These are phyloP conservation scores for Arthroderma sp. DNA, from an alignment of 2,329 filamentous ascomycete species.

Conservation along the genomic window DNA sequence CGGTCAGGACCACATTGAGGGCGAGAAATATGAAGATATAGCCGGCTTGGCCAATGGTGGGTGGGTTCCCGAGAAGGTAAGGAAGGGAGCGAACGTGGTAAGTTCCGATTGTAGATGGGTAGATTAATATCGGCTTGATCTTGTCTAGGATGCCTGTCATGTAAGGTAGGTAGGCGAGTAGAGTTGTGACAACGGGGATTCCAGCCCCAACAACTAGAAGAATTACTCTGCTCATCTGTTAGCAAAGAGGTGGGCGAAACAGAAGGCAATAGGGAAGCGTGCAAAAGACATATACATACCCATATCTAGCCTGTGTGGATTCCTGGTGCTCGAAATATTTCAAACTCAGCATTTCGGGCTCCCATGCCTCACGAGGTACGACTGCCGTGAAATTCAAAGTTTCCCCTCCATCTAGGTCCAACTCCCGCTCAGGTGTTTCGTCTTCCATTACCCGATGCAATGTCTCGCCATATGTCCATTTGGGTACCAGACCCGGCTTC, in stretches of 20 bases:
- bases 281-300: background rate
- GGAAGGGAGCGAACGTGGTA: constrained; percentile 23
- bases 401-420: background rate
- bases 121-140: constrained; percentile 22
- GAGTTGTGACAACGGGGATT: constrained; percentile 6
- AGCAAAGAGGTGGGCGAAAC: background rate
- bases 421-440: background rate
- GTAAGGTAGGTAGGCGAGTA: constrained; percentile 15
- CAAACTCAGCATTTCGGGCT: background rate
- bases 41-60: constrained; percentile 32
- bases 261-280: background rate
- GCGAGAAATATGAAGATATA: constrained; percentile 27
- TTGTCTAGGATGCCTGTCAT: constrained; percentile 13
- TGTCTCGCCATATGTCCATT: constrained; percentile 3
- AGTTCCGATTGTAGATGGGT: constrained; percentile 19
- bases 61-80: constrained; percentile 25
- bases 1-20: constrained; percentile 10
- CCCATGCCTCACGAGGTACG: constrained; percentile 1
- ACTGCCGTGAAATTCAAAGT: constrained; percentile 1
- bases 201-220: constrained; percentile 2
- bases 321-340: constrained; percentile 3
- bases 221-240: background rate
- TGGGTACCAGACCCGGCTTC: background rate
- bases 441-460: background rate
- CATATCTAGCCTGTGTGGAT: constrained; percentile 1